phyloP scores from a whole-genome alignment of 2,329 filamentous ascomycete genomes.

The Emmonsia crescens region DNA sequence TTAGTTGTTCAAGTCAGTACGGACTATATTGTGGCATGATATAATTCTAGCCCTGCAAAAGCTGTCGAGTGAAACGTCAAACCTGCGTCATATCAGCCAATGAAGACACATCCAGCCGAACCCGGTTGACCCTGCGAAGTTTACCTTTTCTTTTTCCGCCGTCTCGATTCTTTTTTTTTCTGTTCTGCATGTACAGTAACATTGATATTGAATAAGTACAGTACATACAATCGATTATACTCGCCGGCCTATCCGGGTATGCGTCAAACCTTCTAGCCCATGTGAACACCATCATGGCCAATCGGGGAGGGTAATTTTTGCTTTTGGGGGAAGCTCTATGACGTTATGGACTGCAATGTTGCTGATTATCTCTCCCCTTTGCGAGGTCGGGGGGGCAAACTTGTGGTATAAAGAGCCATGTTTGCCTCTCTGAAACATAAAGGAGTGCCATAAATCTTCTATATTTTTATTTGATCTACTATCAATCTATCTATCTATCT shows the following conservation, averaged over 20 bases:
- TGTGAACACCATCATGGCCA: neutral
- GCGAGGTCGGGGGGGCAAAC: neutral
- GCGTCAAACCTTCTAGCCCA: neutral
- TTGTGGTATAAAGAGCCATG: neutral
- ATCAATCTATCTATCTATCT: neutral
- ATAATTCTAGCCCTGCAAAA: too few relatives aligned
- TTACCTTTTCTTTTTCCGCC: neutral
- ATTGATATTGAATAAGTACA: neutral
- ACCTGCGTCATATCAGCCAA: neutral
- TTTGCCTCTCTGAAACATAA: neutral
- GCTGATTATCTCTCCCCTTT: too few relatives aligned
- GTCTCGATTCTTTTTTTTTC: neutral
- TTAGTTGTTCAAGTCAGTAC: too few relatives aligned
- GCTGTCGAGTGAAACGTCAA: too few relatives aligned
- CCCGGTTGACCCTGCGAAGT: neutral
- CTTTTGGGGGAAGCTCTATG: too few relatives aligned
- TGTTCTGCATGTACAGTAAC: neutral
- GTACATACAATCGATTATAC: neutral
- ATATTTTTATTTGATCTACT: neutral
- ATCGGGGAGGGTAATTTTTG: neutral
- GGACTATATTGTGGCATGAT: too few relatives aligned
- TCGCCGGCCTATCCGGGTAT: neutral
- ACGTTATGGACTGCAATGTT: neutral
- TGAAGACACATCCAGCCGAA: neutral
- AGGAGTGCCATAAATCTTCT: neutral